Conservation (phyloP, 768 basidiomycete species). For the Leccinum ochraceum region DNA sequence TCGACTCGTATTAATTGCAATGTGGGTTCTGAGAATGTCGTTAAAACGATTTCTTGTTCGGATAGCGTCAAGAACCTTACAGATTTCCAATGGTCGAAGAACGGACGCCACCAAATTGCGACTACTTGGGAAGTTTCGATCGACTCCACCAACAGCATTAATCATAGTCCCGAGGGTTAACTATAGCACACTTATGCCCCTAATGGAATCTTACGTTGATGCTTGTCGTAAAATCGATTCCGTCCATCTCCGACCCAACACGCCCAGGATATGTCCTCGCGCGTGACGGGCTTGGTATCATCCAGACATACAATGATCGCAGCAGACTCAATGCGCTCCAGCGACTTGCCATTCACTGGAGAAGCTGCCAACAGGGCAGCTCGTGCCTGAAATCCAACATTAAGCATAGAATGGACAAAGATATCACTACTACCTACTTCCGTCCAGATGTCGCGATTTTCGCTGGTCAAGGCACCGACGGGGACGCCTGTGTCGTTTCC, state of each 20-base stretch:
- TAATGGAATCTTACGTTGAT: slow-evolving; percentile 62
- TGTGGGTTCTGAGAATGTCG: too few species aligned
- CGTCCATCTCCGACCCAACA: slow-evolving; percentile 90
- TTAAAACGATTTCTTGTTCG: too few species aligned
- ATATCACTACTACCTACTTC: slow-evolving; percentile 59
- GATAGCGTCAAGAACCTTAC: too few species aligned
- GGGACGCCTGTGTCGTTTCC: slow-evolving; percentile 49
- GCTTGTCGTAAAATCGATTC: slow-evolving; percentile 97
- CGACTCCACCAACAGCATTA: too few species aligned
- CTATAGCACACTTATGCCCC: neutral
- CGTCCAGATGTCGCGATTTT: slow-evolving; percentile 90
- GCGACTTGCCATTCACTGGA: slow-evolving; percentile 60
- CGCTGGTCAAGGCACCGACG: slow-evolving; percentile 83
- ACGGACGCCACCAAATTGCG: too few species aligned
- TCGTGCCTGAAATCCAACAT: slow-evolving; percentile 42
- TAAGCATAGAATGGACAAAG: neutral
- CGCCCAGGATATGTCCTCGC: slow-evolving; percentile 79
- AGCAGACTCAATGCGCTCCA: slow-evolving; percentile 85
- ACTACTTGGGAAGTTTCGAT: too few species aligned
- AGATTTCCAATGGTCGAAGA: too few species aligned
- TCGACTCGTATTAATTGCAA: too few species aligned
- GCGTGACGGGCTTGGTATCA: slow-evolving; percentile 74
- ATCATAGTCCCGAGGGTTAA: neutral
- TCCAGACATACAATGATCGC: slow-evolving; percentile 89
- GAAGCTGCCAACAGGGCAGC: slow-evolving; percentile 64